Evolutionary conservation across 257 asterid species (phyloP).

Genomic region (Agastache rugosa): DNA sequence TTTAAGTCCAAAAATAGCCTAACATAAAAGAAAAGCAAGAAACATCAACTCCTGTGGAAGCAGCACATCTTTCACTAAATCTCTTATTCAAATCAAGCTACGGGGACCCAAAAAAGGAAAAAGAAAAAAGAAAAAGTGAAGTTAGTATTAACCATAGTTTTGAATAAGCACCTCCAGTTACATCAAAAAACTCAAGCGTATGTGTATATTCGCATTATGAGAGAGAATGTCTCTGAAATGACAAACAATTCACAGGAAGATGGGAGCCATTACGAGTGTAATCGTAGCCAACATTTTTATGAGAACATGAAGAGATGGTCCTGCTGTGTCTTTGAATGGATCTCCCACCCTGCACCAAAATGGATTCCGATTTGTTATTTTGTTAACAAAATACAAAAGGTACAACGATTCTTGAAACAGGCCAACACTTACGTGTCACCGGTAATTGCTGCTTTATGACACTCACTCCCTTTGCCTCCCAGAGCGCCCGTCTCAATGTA

Average conservation of each 20-base stretch:
- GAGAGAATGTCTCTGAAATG: constrained; percentile 4
- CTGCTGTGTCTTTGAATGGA: constrained; percentile 99
- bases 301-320: constrained; percentile 96
- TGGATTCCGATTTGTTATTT: neutral
- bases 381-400: neutral
- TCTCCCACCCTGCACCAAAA: constrained; percentile 83
- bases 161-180: constrained; percentile 36
- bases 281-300: constrained; percentile 98
- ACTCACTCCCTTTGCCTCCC: constrained; percentile 99
- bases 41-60: neutral
- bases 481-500: constrained; percentile 97
- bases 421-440: constrained; percentile 91
- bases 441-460: constrained; percentile 96
- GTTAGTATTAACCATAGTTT: constrained; percentile 30
- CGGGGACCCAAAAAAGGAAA: neutral
- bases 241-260: constrained; percentile 66
- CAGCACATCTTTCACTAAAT: constrained; percentile 8
- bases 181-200: constrained; percentile 40
- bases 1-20: no score
- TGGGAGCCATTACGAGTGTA: constrained; percentile 98
- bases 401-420: neutral
- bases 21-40: constrained; percentile 13
- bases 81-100: constrained; percentile 18
- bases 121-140: neutral
- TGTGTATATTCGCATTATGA: neutral